Evolutionary conservation across 805 yeast genomes (phyloP).

Genomic region (Sugiyamaella mastotermitis): DNA sequence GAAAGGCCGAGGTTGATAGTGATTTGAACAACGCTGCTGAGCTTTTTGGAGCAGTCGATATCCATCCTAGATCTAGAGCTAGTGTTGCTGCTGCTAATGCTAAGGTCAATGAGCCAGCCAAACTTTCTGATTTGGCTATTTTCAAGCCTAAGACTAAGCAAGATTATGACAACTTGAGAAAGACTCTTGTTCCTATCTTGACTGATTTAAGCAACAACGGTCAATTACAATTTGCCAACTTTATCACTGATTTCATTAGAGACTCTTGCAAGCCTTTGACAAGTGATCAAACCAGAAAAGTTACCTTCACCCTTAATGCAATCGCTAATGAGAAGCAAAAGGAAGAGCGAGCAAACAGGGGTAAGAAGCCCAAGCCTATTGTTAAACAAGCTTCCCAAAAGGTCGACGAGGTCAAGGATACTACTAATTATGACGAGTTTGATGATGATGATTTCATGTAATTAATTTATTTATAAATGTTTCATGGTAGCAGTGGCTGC

Average conservation of each 20-base stretch:
- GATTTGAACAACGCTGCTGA: constrained; percentile 93
- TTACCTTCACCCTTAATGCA: constrained; percentile 76
- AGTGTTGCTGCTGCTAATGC: constrained; percentile 37
- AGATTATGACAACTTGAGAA: constrained; percentile 74
- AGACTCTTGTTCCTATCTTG: constrained; percentile 58
- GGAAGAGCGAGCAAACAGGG: constrained; percentile 87
- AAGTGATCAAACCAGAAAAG: constrained; percentile 78
- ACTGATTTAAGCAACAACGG: constrained; percentile 56
- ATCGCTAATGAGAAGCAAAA: constrained; percentile 78
- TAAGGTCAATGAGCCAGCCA: constrained; percentile 33
- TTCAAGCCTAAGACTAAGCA: constrained; percentile 76
- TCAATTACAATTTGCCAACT: constrained; percentile 59
- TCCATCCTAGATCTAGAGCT: constrained; percentile 41
- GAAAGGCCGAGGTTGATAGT: constrained; percentile 72
- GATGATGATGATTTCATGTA: constrained; percentile 40
- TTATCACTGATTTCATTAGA: constrained; percentile 81
- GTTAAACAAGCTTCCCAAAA: constrained; percentile 63
- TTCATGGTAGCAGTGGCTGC: too few species aligned
- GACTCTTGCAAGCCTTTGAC: constrained; percentile 77
- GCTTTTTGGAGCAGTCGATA: constrained; percentile 62
- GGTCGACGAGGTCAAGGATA: constrained; percentile 52
- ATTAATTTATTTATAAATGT: not conserved
- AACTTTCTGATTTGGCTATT: constrained; percentile 44
- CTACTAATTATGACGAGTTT: constrained; percentile 41
- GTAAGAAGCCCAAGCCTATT: constrained; percentile 93